Conservation (phyloP, 805 yeast species). For the Saccharomycopsis olivae region DNA sequence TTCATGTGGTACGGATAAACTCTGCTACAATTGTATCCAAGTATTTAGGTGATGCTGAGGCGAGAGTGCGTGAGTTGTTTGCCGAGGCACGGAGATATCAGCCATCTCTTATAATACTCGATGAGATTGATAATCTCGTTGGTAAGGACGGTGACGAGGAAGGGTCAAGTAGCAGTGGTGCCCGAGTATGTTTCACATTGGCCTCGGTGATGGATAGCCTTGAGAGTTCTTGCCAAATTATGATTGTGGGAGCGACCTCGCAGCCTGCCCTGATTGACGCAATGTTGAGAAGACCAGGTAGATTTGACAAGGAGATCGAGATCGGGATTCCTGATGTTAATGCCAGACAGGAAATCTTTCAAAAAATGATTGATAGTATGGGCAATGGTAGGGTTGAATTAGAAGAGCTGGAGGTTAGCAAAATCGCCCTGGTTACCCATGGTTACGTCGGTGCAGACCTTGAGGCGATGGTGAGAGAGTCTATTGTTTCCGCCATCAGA, state of each 20-base stretch:
- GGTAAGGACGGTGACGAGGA: slow-evolving; percentile 25
- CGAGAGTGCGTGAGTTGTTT: slow-evolving; percentile 69
- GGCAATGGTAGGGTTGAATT: slow-evolving; percentile 34
- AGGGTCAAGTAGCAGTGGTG: slow-evolving; percentile 40
- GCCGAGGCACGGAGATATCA: slow-evolving; percentile 77
- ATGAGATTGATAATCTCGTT: slow-evolving; percentile 87
- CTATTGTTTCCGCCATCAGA: slow-evolving; percentile 75
- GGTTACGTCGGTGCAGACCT: slow-evolving; percentile 98
- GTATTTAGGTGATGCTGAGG: slow-evolving; percentile 90
- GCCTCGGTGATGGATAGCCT: slow-evolving; percentile 74
- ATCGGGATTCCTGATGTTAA: slow-evolving; percentile 85
- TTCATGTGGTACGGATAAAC: slow-evolving; percentile 76
- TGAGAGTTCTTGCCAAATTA: slow-evolving; percentile 52
- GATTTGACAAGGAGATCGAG: slow-evolving; percentile 84
- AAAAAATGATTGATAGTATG: slow-evolving; percentile 21
- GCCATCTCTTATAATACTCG: slow-evolving; percentile 82
- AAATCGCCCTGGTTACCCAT: slow-evolving; percentile 70
- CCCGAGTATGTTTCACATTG: slow-evolving; percentile 82
- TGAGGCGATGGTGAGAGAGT: slow-evolving; percentile 76
- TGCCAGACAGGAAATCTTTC: slow-evolving; percentile 65
- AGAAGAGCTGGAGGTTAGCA: slow-evolving; percentile 49
- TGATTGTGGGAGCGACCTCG: slow-evolving; percentile 64
- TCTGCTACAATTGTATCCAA: slow-evolving; percentile 91
- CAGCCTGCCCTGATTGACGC: slow-evolving; percentile 60
- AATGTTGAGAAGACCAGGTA: slow-evolving; percentile 74